A percentile compares a stretch with the other conserved stretches of the same genome.
These are phyloP conservation scores for Helotiales sp. DNA, from an alignment of 2,329 filamentous ascomycete genomes.

Conservation along the genomic window DNA sequence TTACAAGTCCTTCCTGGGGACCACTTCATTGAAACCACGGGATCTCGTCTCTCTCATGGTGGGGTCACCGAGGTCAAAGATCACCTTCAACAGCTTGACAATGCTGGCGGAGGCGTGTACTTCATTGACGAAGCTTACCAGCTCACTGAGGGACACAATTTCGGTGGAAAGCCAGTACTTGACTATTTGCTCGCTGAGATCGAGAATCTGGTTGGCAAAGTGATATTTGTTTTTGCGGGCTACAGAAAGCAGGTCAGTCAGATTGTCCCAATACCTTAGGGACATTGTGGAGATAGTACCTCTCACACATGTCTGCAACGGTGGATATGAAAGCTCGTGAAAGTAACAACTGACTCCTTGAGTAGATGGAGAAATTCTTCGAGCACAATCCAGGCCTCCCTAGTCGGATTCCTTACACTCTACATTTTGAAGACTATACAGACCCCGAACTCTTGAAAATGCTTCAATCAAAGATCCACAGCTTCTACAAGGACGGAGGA, in stretches of 20 bases:
- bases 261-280: too few relatives aligned
- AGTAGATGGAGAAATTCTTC: not conserved
- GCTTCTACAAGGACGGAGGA: conserved; percentile 45
- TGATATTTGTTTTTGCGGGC: not conserved
- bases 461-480: conserved; percentile 51
- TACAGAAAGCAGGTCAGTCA: too few relatives aligned
- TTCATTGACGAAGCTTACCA: conserved; percentile 82
- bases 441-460: conserved; percentile 65
- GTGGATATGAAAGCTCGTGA: too few relatives aligned
- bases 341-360: too few relatives aligned
- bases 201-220: conserved; percentile 58
- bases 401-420: conserved; percentile 45
- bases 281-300: too few relatives aligned
- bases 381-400: conserved; percentile 56
- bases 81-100: conserved; percentile 54
- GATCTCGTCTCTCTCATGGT: conserved; percentile 60
- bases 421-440: conserved; percentile 68
- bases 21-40: conserved; percentile 64
- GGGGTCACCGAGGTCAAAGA: conserved; percentile 58
- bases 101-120: conserved; percentile 67
- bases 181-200: conserved; percentile 71
- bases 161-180: conserved; percentile 59
- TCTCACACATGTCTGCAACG: too few relatives aligned
- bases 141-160: conserved; percentile 56
- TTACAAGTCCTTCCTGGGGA: conserved; percentile 57